phyloP scores from a whole-genome alignment of 768 basidiomycete species.

The Trametes sanguinea region DNA sequence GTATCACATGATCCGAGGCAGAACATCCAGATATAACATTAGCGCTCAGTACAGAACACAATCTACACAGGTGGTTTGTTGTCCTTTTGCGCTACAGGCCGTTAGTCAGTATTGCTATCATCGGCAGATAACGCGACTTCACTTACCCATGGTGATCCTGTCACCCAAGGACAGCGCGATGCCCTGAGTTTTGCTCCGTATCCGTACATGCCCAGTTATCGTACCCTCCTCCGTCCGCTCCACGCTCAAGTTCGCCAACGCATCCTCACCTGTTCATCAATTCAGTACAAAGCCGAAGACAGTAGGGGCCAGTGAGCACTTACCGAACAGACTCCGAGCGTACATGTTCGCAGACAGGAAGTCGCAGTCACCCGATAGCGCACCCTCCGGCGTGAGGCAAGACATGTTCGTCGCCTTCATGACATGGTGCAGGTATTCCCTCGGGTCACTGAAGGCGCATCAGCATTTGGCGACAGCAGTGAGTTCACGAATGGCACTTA shows the following conservation, averaged over 20 bases:
- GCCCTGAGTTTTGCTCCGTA: conserved; percentile 96
- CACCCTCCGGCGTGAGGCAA: conserved; percentile 86
- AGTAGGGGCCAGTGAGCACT: conserved; percentile 31
- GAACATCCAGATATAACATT: conserved; percentile 18
- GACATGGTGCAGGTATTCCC: conserved; percentile 89
- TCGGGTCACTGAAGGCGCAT: conserved; percentile 60
- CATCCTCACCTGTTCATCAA: conserved; percentile 76
- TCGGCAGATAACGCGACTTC: not conserved
- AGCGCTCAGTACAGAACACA: conserved; percentile 12
- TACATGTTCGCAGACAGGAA: conserved; percentile 98
- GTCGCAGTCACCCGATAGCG: conserved; percentile 92
- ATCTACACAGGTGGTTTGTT: conserved; percentile 39
- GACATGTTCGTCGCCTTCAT: conserved; percentile 99
- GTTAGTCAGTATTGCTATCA: conserved; percentile 7
- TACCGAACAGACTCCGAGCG: conserved; percentile 90
- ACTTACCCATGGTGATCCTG: conserved; percentile 67
- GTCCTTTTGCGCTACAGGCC: conserved; percentile 43
- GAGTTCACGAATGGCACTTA: conserved; percentile 42
- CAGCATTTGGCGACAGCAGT: not conserved
- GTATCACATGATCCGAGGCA: not conserved
- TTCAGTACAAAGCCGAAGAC: not conserved
- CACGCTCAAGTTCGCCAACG: conserved; percentile 91
- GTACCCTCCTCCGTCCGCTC: conserved; percentile 81
- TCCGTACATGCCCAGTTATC: conserved; percentile 92
- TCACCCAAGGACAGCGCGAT: conserved; percentile 95